phyloP scores from a whole-genome alignment of 1,284 basidiomycete species.

The Amylostereum chailletii region DNA sequence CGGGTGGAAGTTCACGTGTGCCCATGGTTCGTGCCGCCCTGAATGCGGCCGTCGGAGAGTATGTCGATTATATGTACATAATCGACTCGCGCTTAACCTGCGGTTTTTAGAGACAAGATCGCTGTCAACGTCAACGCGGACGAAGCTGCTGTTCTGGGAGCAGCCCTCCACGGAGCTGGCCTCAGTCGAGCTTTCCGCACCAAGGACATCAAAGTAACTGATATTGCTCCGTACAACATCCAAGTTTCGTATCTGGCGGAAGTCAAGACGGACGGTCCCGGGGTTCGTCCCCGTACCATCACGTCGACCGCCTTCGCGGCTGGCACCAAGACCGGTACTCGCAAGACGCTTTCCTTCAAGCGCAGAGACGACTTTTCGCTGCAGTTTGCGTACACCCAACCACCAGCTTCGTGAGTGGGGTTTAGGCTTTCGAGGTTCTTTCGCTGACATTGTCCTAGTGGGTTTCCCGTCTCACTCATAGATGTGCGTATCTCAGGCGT shows the following conservation, averaged over 20 bases:
- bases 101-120: constrained; percentile 54
- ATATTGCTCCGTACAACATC: constrained; percentile 66
- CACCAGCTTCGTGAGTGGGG: constrained; percentile 44
- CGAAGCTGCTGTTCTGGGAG: constrained; percentile 92
- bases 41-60: constrained; percentile 70
- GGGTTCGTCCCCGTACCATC: constrained; percentile 48
- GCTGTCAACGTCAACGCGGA: constrained; percentile 96
- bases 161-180: constrained; percentile 87
- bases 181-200: constrained; percentile 92
- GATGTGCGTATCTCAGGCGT: constrained; percentile 65
- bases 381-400: constrained; percentile 61
- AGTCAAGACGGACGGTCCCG: constrained; percentile 33
- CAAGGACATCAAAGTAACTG: constrained; percentile 84
- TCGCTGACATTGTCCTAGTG: constrained; percentile 25
- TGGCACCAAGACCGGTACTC: constrained; percentile 67
- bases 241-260: constrained; percentile 71
- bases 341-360: constrained; percentile 80
- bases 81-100: constrained; percentile 7
- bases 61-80: constrained; percentile 18
- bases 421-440: no score
- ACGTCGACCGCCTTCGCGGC: constrained; percentile 68
- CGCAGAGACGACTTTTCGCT: constrained; percentile 73
- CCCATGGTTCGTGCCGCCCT: constrained; percentile 88
- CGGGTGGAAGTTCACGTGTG: constrained; percentile 84
- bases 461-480: constrained; percentile 60